Percentiles rank a stretch among this genome's conserved stretches.
Evolutionary conservation across 2,329 filamentous ascomycete genomes (phyloP).

Genomic region (Leptographium wingfieldii): DNA sequence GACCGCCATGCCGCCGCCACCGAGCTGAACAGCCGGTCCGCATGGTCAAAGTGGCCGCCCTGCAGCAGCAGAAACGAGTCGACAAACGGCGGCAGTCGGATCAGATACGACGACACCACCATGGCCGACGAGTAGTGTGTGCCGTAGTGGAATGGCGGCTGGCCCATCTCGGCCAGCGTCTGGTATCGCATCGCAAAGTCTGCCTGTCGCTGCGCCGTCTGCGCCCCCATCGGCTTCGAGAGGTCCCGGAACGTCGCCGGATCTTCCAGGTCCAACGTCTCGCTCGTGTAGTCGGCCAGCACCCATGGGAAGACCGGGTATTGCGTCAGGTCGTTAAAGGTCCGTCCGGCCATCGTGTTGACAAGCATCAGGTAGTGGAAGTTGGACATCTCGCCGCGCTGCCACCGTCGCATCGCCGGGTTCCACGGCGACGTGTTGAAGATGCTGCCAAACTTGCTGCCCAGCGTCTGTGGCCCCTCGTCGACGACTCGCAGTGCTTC

Average conservation of each 20-base stretch:
- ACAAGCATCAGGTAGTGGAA: constrained; percentile 98
- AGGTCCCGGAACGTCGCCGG: constrained; percentile 80
- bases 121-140: constrained; percentile 98
- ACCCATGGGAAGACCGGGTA: constrained; percentile 99
- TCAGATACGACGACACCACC: constrained; percentile 95
- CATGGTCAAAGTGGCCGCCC: constrained; percentile 92
- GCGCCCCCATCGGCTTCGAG: constrained; percentile 92
- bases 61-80: constrained; percentile 90
- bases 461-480: constrained; percentile 50
- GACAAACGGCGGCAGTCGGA: constrained; percentile 89
- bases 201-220: constrained; percentile 60
- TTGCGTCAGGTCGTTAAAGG: constrained; percentile 95
- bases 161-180: constrained; percentile 82
- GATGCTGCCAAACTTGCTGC: constrained; percentile 77
- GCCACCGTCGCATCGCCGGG: constrained; percentile 79
- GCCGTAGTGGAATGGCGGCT: constrained; percentile 90
- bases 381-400: constrained; percentile 90
- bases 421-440: constrained; percentile 77
- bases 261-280: constrained; percentile 77
- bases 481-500: constrained; percentile 64
- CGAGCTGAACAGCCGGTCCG: constrained; percentile 89
- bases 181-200: constrained; percentile 78
- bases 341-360: constrained; percentile 92
- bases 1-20: constrained; percentile 86
- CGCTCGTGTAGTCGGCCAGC: constrained; percentile 86